Evolutionary conservation across 768 basidiomycete species (phyloP), one percentile per base, ranked within the genome.

Genomic region (Serendipita sp.): DNA sequence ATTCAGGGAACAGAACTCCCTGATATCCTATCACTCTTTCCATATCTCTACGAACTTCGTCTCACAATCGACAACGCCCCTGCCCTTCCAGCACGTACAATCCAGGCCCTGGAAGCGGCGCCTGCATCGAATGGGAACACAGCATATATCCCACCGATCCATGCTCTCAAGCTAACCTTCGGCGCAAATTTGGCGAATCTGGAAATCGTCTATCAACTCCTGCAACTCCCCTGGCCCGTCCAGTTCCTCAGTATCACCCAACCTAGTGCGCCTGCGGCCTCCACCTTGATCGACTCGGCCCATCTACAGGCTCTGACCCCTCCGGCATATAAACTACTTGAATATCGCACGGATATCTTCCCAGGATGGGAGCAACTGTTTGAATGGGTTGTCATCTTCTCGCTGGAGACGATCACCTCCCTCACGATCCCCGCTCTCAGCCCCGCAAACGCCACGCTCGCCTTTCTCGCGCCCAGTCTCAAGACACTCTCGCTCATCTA

Each of bases 231-330:
- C 3, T 58, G 53, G 53, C 53, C 53, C 17, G 11, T 58, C 53
- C 20, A 58, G n/a, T 58, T 28, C 30, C 53, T 58, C 53, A 58
- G 53, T n/a, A 58, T 58, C 53, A 28, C 53, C 24, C 53, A 58
- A 31, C 53, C 53, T 9, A 26, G 31, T n/a, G 11, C 22, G 22
- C 11, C 22, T 22, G 24, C 20, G 17, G 11, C 53, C 22, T 24
- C 17, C 17, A 48, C 9, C 45, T 11, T 42, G 13, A 28, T 58
- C 24, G 17, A 22, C 9, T 9, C 20, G 11, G 17, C 22, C 17
- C 22, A n/a, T 17, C n/a, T 58, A n/a, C 22, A 58, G 22, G n/a
- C 22, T 13, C 53, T 28, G 4, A 31, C 53, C 4, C 53, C 53
- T 13, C 53, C 53, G n/a, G 17, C 53, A 9, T 58, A 33, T 26